Conservation (phyloP, 345 rosid genomes). For the Clarkia xantiana region DNA sequence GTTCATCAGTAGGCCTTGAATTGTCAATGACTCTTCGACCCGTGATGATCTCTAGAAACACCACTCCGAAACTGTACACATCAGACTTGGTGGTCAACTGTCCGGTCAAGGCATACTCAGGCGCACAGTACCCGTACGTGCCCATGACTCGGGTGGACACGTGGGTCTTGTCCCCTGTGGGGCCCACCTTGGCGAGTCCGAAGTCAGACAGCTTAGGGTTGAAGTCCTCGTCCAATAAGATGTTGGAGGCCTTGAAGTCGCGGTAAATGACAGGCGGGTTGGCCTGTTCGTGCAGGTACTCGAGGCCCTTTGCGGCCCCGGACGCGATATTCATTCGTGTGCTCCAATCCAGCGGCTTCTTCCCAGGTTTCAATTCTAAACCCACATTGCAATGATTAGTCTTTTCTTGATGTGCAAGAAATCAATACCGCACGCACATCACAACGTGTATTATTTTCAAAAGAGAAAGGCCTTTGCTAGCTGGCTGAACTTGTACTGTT, state of each 20-base stretch:
- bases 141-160: slow-evolving; percentile 19
- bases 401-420: too few species aligned
- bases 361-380: slow-evolving; percentile 11
- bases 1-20: slow-evolving; percentile 15
- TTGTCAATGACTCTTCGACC: slow-evolving; percentile 19
- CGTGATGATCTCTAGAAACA: slow-evolving; percentile 18
- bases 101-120: slow-evolving; percentile 15
- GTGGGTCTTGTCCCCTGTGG: slow-evolving; percentile 16
- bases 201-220: slow-evolving; percentile 22
- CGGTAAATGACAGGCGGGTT: slow-evolving; percentile 20
- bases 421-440: too few species aligned
- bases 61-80: slow-evolving; percentile 20
- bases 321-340: slow-evolving; percentile 17
- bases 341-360: slow-evolving; percentile 14
- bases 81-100: slow-evolving; percentile 18
- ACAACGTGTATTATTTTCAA: not conserved
- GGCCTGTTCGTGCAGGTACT: slow-evolving; percentile 17
- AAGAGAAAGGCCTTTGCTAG: too few species aligned
- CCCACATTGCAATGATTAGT: too few species aligned
- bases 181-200: slow-evolving; percentile 19
- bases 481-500: too few species aligned
- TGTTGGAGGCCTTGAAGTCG: slow-evolving; percentile 20
- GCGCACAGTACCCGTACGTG: slow-evolving; percentile 20
- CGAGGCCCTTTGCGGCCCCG: slow-evolving; percentile 19
- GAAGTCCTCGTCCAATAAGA: slow-evolving; percentile 14